These are phyloP conservation scores for Blastomyces emzantsi DNA, from an alignment of 2,329 filamentous ascomycete species.

Conservation along the genomic window DNA sequence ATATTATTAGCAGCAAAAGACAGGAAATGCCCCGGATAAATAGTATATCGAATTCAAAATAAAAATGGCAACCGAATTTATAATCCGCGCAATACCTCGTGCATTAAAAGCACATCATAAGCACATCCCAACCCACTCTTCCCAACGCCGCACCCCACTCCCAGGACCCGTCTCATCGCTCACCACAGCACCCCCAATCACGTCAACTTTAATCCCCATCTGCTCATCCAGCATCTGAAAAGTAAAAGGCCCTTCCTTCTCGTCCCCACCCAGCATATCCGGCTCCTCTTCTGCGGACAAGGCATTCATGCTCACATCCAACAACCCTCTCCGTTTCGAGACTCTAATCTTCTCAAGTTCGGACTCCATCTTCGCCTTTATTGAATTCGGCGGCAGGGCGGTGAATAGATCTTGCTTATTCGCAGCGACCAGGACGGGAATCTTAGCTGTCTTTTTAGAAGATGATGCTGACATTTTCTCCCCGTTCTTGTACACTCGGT, in stretches of 20 bases:
- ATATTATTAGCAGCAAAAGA: background rate
- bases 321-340: constrained; percentile 67
- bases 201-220: constrained; percentile 64
- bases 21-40: background rate
- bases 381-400: constrained; percentile 67
- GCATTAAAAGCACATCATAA: constrained; percentile 41
- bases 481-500: constrained; percentile 45
- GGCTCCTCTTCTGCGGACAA: constrained; percentile 53
- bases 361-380: constrained; percentile 64
- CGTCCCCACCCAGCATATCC: constrained; percentile 77
- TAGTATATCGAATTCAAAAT: background rate
- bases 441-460: constrained; percentile 46
- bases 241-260: constrained; percentile 64
- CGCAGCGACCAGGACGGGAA: constrained; percentile 75
- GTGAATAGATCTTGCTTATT: constrained; percentile 98
- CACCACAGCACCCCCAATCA: constrained; percentile 60
- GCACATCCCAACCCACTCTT: constrained; percentile 75
- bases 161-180: constrained; percentile 46
- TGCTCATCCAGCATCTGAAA: constrained; percentile 76
- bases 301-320: constrained; percentile 64
- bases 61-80: background rate
- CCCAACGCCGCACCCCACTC: constrained; percentile 73
- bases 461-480: constrained; percentile 39
- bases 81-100: background rate
- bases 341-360: constrained; percentile 72